Conservation (phyloP, 805 yeast species). For the Clavispora fructus region DNA sequence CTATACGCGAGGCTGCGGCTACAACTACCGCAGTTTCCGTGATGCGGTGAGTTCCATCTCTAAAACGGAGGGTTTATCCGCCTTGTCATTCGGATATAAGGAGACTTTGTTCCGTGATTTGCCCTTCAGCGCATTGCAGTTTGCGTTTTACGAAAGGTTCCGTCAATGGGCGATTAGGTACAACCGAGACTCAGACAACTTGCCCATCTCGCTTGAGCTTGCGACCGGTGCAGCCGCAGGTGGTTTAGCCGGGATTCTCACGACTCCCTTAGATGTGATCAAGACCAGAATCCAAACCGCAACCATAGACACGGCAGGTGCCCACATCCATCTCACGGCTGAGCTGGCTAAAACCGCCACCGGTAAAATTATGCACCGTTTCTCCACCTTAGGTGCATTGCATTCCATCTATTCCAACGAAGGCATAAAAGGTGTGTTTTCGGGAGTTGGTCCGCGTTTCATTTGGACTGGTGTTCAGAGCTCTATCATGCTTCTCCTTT, state of each 20-base stretch:
- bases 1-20: conserved; percentile 66
- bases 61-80: conserved; percentile 63
- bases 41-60: conserved; percentile 68
- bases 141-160: conserved; percentile 89
- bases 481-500: conserved; percentile 84
- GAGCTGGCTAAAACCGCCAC: conserved; percentile 9
- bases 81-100: conserved; percentile 86
- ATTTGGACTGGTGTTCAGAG: conserved; percentile 97
- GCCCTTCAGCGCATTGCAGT: conserved; percentile 93
- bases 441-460: conserved; percentile 95
- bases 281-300: conserved; percentile 94
- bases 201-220: conserved; percentile 60
- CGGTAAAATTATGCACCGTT: conserved; percentile 11
- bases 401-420: conserved; percentile 55
- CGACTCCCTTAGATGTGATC: conserved; percentile 89
- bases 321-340: conserved; percentile 3
- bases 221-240: conserved; percentile 95
- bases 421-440: conserved; percentile 75
- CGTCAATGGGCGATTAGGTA: conserved; percentile 53
- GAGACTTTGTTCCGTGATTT: conserved; percentile 90
- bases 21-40: conserved; percentile 71
- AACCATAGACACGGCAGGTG: conserved; percentile 24
- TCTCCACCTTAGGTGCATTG: conserved; percentile 30
- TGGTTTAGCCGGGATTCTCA: conserved; percentile 80
- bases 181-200: conserved; percentile 30